Evolutionary conservation across 2,329 filamentous ascomycete species (phyloP).

Genomic region (Aspergillus terreus): DNA sequence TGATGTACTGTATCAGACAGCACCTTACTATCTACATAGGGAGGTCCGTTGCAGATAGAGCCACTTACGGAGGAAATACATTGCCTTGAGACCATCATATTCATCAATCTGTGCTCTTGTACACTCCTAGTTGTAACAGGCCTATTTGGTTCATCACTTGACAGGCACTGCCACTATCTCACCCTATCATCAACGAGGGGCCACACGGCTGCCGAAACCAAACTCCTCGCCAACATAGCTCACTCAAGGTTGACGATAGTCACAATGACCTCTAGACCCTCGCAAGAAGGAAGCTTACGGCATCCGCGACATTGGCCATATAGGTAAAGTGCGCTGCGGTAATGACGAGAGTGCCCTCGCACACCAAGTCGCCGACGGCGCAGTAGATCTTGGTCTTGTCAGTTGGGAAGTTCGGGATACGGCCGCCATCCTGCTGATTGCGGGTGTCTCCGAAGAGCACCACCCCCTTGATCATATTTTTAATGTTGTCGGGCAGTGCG

Average conservation of each 20-base stretch:
- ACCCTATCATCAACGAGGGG: not conserved
- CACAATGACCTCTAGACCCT: constrained; percentile 1
- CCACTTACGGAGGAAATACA: too few relatives aligned
- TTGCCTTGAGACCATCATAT: too few relatives aligned
- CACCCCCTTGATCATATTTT: constrained; percentile 37
- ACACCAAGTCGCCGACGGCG: constrained; percentile 48
- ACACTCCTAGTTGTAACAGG: too few relatives aligned
- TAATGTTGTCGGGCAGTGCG: constrained; percentile 25
- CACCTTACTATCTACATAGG: too few relatives aligned
- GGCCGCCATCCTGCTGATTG: constrained; percentile 36
- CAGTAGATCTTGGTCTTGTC: constrained; percentile 49
- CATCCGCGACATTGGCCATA: not conserved
- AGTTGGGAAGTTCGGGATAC: constrained; percentile 38
- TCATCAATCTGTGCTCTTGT: too few relatives aligned
- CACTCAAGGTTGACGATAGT: not conserved
- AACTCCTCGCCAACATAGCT: not conserved
- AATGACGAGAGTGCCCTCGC: constrained; percentile 42
- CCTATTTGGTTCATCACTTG: too few relatives aligned
- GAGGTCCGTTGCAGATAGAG: too few relatives aligned
- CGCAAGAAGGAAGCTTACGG: constrained; percentile 13
- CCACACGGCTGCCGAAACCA: not conserved
- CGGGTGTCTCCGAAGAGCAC: constrained; percentile 45
- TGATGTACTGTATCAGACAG: too few relatives aligned
- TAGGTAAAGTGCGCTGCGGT: constrained; percentile 19
- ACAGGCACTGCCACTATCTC: too few relatives aligned